Conservation (phyloP, 75 land plant species). For the Pseudotsuga menziesii region DNA sequence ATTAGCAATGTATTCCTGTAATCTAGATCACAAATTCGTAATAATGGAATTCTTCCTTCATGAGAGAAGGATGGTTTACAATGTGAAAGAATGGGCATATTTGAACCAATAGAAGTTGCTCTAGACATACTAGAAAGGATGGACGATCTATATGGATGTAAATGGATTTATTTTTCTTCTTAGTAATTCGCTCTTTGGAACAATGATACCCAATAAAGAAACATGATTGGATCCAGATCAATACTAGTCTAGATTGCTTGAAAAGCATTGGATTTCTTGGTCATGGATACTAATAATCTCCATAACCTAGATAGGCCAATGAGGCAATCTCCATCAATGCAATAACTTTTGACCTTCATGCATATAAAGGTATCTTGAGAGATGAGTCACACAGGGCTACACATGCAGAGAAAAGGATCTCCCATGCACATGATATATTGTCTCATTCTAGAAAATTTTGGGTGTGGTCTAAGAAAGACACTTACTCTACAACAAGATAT, state of each 20-base stretch:
- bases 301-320: neutral
- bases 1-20: too few relatives aligned
- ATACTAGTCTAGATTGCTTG: neutral
- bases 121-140: neutral
- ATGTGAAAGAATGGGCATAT: too few relatives aligned
- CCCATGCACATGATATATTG: too few relatives aligned
- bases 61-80: too few relatives aligned
- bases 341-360: conserved; percentile 73
- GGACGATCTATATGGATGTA: conserved; percentile 80
- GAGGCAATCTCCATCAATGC: conserved; percentile 56
- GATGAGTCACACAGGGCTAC: conserved; percentile 90
- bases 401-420: conserved; percentile 39
- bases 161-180: conserved; percentile 78
- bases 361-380: conserved; percentile 33
- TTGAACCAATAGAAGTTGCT: too few relatives aligned
- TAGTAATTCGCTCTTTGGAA: conserved; percentile 10
- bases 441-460: too few relatives aligned
- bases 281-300: neutral
- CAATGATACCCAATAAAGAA: neutral
- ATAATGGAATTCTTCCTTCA: too few relatives aligned
- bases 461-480: too few relatives aligned
- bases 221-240: neutral
- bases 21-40: too few relatives aligned
- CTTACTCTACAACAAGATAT: too few relatives aligned
- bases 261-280: neutral